Conservation (phyloP, 257 asterid species). For the Capsicum rhomboideum region DNA sequence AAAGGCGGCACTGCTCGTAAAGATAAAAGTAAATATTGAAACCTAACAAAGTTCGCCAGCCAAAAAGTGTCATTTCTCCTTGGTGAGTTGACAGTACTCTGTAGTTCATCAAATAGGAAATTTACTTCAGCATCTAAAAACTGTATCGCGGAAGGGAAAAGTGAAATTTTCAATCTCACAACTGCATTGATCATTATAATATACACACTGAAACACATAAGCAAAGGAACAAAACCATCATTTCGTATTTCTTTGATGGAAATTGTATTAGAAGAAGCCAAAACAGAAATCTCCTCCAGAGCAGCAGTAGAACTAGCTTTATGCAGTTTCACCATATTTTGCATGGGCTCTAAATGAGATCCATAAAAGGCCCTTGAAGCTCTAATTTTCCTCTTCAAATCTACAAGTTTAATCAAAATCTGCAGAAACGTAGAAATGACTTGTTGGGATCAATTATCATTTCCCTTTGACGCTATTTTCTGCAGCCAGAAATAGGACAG, state of each 20-base stretch:
- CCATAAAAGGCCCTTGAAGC: slow-evolving; percentile 46
- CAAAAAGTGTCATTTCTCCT: slow-evolving; percentile 59
- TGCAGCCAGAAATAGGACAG: no score
- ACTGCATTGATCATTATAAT: neutral
- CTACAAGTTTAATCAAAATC: no score
- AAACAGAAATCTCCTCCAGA: slow-evolving; percentile 54
- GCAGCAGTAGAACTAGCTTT: slow-evolving; percentile 59
- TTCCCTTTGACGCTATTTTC: no score
- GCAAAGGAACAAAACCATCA: neutral
- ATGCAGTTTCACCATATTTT: slow-evolving; percentile 64
- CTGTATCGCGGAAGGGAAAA: slow-evolving; percentile 22
- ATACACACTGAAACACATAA: neutral
- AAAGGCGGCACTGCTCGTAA: neutral
- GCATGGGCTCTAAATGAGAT: slow-evolving; percentile 77
- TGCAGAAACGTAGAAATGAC: no score
- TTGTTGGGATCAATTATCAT: no score
- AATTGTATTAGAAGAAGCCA: slow-evolving; percentile 40
- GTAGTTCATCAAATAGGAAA: slow-evolving; percentile 54
- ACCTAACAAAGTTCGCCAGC: slow-evolving; percentile 86
- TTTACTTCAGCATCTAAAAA: slow-evolving; percentile 50
- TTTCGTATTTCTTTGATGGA: slow-evolving; percentile 51
- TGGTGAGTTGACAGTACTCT: slow-evolving; percentile 51
- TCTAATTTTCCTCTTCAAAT: slow-evolving; percentile 46
- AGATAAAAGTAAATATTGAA: neutral
- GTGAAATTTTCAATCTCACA: neutral